phyloP scores from a whole-genome alignment of 108 stramenopile species.

The Nannochloropsis salina region DNA sequence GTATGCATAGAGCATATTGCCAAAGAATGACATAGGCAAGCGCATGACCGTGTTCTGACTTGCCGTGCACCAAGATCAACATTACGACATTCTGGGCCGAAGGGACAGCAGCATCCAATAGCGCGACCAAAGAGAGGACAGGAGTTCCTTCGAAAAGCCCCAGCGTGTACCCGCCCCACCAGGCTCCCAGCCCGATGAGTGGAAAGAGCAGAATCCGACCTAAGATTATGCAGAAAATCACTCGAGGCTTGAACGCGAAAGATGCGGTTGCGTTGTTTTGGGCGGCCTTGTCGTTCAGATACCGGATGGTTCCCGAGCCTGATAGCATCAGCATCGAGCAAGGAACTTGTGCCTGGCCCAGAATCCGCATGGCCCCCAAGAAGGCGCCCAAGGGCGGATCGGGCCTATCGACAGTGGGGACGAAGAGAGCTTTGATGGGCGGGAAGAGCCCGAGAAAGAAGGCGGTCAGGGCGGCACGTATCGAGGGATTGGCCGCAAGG shows the following conservation, averaged over 20 bases:
- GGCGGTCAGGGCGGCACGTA: not conserved
- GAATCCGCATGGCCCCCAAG: not conserved
- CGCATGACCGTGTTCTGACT: not conserved
- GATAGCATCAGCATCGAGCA: not conserved
- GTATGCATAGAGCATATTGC: not conserved
- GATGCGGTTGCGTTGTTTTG: not conserved
- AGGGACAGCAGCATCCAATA: not conserved
- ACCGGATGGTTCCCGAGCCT: not conserved
- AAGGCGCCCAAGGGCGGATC: not conserved
- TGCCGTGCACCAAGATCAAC: not conserved
- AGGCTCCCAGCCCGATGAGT: not conserved
- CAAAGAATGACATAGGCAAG: not conserved
- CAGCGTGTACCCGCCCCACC: not conserved
- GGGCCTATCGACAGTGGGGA: not conserved
- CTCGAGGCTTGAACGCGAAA: not conserved
- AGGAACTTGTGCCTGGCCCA: not conserved
- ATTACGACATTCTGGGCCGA: not conserved
- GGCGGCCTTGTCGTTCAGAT: not conserved
- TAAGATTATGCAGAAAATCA: not conserved
- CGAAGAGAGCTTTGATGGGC: not conserved
- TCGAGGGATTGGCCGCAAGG: not conserved
- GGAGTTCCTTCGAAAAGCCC: not conserved
- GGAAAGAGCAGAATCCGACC: not conserved
- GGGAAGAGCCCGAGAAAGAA: not conserved
- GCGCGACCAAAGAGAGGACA: not conserved